Conservation (phyloP, 768 basidiomycete genomes). For the Strobilomyces confusus region DNA sequence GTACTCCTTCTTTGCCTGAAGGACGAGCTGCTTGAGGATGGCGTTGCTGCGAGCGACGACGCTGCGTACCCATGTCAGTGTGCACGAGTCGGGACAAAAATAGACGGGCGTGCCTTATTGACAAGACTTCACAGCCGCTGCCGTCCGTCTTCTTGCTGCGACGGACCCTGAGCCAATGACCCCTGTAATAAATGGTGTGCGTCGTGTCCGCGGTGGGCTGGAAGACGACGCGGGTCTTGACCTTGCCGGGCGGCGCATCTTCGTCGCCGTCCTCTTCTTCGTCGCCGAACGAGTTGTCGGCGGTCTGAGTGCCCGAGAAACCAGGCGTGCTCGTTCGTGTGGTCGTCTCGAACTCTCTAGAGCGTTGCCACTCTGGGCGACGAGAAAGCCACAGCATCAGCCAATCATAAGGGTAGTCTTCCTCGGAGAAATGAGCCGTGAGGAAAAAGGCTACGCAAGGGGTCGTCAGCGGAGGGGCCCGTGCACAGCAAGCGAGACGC, state of each 20-base stretch:
- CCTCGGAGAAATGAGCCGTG: constrained; percentile 86
- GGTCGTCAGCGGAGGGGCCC: constrained; percentile 7
- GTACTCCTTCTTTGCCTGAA: constrained; percentile 86
- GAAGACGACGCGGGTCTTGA: constrained; percentile 80
- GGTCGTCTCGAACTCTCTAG: constrained; percentile 85
- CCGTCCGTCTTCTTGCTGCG: constrained; percentile 65
- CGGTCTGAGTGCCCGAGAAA: constrained; percentile 41
- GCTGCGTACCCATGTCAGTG: constrained; percentile 35
- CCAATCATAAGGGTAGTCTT: constrained; percentile 90
- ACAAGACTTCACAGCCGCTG: constrained; percentile 69
- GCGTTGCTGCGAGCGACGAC: constrained; percentile 82
- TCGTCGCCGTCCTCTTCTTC: constrained; percentile 46
- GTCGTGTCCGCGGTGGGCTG: constrained; percentile 86
- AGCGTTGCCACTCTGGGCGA: constrained; percentile 84
- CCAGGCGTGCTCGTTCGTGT: constrained; percentile 68
- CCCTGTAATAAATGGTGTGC: constrained; percentile 82
- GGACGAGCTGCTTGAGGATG: constrained; percentile 83
- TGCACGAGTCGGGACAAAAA: constrained; percentile 10
- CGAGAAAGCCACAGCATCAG: constrained; percentile 88
- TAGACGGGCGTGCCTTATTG: constrained; percentile 54
- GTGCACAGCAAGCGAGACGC: constrained; percentile 24
- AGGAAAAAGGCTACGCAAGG: constrained; percentile 67
- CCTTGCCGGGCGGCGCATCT: constrained; percentile 49
- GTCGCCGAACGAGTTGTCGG: constrained; percentile 54
- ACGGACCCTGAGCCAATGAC: constrained; percentile 78